Percentiles rank a stretch among this genome's conserved stretches.
These are phyloP conservation scores for Saturnispora gosingensis DNA, from an alignment of 805 yeast genomes.

Conservation along the genomic window DNA sequence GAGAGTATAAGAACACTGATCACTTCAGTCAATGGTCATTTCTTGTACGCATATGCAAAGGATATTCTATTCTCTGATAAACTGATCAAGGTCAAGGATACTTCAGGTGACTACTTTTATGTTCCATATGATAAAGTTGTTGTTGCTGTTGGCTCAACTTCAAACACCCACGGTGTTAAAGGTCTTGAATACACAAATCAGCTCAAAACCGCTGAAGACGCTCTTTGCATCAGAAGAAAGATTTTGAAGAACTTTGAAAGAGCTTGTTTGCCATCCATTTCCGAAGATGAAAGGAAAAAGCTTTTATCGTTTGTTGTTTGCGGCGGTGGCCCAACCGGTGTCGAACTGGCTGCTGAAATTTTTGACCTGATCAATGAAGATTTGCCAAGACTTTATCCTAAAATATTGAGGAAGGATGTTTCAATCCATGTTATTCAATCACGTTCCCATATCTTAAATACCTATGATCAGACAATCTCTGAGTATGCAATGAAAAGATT, in stretches of 20 bases:
- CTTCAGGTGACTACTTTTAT: conserved; percentile 34
- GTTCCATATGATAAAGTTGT: conserved; percentile 74
- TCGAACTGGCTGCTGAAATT: conserved; percentile 92
- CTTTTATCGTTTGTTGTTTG: conserved; percentile 83
- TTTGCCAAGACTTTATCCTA: conserved; percentile 80
- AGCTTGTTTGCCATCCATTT: conserved; percentile 69
- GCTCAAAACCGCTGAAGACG: conserved; percentile 84
- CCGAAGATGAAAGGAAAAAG: conserved; percentile 66
- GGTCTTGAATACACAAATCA: conserved; percentile 88
- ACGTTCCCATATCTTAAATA: conserved; percentile 73
- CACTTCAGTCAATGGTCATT: conserved; percentile 66
- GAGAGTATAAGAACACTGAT: conserved; percentile 87
- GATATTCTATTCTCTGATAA: conserved; percentile 66
- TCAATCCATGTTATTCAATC: conserved; percentile 85
- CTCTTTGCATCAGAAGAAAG: conserved; percentile 69
- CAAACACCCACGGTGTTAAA: conserved; percentile 88
- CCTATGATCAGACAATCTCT: conserved; percentile 58
- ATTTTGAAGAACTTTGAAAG: conserved; percentile 82
- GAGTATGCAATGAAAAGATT: conserved; percentile 76
- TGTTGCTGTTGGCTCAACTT: conserved; percentile 89
- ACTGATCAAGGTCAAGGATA: conserved; percentile 49
- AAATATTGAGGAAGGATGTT: conserved; percentile 62
- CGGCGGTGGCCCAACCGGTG: conserved; percentile 99
- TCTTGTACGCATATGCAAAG: conserved; percentile 84
- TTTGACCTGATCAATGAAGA: conserved; percentile 93